phyloP scores from a whole-genome alignment of 306 rosid species.

The Vicia sativa region DNA sequence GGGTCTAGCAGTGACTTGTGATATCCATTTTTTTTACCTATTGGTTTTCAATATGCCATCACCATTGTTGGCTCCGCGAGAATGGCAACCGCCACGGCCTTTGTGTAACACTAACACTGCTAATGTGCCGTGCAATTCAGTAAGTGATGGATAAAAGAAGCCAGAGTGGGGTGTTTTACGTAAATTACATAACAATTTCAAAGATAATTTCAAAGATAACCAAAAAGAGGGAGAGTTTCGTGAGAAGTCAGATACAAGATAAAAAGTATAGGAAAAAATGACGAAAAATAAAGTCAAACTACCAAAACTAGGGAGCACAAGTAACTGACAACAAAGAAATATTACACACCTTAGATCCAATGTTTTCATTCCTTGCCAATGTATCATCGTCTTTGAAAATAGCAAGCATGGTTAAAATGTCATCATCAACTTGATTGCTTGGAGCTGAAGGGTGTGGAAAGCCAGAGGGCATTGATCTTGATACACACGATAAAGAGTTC shows the following conservation, averaged over 20 bases:
- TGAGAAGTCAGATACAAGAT: not conserved
- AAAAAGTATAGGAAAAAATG: not conserved
- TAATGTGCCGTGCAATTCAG: not conserved
- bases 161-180: not conserved
- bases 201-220: slow-evolving; percentile 20
- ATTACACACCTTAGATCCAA: slow-evolving; percentile 48
- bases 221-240: slow-evolving; percentile 12
- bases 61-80: not conserved
- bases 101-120: not conserved
- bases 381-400: slow-evolving; percentile 33
- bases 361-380: slow-evolving; percentile 18
- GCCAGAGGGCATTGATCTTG: slow-evolving; percentile 40
- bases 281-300: not conserved
- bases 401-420: slow-evolving; percentile 29
- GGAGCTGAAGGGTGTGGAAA: slow-evolving; percentile 32
- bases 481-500: slow-evolving; percentile 44
- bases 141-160: slow-evolving; percentile 13
- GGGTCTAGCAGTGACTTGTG: not conserved
- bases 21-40: not conserved
- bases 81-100: slow-evolving; percentile 1
- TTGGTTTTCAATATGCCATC: not conserved
- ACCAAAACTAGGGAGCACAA: slow-evolving; percentile 11
- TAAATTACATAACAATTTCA: not conserved
- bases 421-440: slow-evolving; percentile 39
- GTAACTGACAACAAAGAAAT: slow-evolving; percentile 1